Conservation (phyloP, 768 basidiomycete genomes). For the Macrocybe gigantea region DNA sequence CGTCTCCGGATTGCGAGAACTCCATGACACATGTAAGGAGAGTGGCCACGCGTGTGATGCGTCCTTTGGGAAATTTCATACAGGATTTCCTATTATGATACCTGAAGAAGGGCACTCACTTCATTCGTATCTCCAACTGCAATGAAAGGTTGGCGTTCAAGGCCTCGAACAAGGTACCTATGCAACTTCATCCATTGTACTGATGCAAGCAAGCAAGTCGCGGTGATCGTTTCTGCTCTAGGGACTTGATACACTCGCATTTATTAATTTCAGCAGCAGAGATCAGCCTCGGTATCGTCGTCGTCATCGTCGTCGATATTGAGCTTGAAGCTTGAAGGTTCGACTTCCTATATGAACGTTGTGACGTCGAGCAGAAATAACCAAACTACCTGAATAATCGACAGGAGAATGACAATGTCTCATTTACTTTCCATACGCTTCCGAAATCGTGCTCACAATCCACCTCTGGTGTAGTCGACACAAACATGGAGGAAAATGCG, state of each 20-base stretch:
- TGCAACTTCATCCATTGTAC: constrained; percentile 63
- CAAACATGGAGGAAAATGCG: not conserved
- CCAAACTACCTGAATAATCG: not conserved
- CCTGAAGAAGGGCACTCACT: too few relatives aligned
- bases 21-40: too few relatives aligned
- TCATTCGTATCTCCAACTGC: too few relatives aligned
- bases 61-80: too few relatives aligned
- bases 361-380: not conserved
- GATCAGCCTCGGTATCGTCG: constrained; percentile 56
- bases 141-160: too few relatives aligned
- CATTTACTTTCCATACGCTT: constrained; percentile 56
- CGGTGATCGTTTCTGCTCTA: constrained; percentile 35
- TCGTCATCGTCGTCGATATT: constrained; percentile 31
- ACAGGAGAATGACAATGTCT: constrained; percentile 42
- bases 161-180: constrained; percentile 30
- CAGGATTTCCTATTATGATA: too few relatives aligned
- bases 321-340: constrained; percentile 27
- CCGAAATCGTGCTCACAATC: constrained; percentile 18
- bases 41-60: too few relatives aligned
- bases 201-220: constrained; percentile 58
- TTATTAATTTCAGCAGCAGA: constrained; percentile 83
- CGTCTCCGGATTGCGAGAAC: too few relatives aligned
- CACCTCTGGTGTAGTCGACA: constrained; percentile 1
- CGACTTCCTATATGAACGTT: constrained; percentile 6
- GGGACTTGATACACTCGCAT: constrained; percentile 61